These are phyloP conservation scores for Neophaeococcomyces mojaviensis DNA, from an alignment of 2,329 filamentous ascomycete genomes.

Conservation along the genomic window DNA sequence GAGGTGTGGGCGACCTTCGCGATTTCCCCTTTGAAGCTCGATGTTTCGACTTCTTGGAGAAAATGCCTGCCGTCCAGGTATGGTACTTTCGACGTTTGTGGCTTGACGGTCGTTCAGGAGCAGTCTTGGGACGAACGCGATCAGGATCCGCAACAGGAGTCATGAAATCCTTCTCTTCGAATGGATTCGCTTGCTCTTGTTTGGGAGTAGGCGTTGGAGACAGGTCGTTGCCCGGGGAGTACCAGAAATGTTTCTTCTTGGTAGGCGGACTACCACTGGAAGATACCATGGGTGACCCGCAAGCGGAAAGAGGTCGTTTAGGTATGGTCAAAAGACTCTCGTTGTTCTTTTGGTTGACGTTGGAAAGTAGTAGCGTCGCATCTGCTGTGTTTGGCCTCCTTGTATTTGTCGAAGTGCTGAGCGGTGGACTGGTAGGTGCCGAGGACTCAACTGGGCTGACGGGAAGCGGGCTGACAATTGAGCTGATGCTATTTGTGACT, in stretches of 20 bases:
- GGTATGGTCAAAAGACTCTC: conserved; percentile 14
- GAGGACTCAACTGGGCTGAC: conserved; percentile 27
- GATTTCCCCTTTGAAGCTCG: conserved; percentile 36
- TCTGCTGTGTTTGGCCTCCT: conserved; percentile 39
- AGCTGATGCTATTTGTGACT: conserved; percentile 72
- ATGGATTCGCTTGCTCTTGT: conserved; percentile 18
- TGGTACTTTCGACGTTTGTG: conserved; percentile 69
- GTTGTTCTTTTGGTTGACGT: conserved; percentile 5
- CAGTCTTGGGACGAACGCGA: conserved; percentile 22
- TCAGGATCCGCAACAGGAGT: conserved; percentile 10
- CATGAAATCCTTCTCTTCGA: conserved; percentile 11
- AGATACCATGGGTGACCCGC: conserved; percentile 24
- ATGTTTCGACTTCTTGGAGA: conserved; percentile 43
- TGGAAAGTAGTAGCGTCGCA: conserved; percentile 23
- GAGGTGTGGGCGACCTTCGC: conserved; percentile 35
- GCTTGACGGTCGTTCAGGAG: conserved; percentile 29
- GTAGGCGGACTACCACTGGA: conserved; percentile 20
- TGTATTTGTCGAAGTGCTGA: conserved; percentile 14
- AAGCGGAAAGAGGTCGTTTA: conserved; percentile 36
- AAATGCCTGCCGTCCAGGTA: conserved; percentile 47
- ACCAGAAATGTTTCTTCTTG: conserved; percentile 26
- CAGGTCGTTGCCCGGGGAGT: conserved; percentile 24
- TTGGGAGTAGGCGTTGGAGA: conserved; percentile 28
- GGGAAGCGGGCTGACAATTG: conserved; percentile 53
- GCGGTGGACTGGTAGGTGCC: conserved; percentile 7